These are phyloP conservation scores for Aspergillus carlsbadensis DNA, from an alignment of 495 filamentous ascomycete species.

Conservation along the genomic window DNA sequence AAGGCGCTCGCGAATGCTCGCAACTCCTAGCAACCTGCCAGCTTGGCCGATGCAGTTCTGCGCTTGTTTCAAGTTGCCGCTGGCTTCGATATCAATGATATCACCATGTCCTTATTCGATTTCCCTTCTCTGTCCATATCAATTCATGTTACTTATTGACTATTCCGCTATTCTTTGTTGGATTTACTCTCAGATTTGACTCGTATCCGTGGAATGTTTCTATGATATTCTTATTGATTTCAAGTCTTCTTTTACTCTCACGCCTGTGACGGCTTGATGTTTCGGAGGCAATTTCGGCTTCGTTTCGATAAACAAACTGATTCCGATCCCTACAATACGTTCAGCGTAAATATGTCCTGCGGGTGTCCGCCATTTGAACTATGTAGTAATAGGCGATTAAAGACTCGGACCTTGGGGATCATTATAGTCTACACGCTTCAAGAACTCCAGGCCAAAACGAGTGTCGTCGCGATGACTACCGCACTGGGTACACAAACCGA, in stretches of 20 bases:
- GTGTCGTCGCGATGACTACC: no score
- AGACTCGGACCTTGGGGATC: no score
- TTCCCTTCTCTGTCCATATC: slow-evolving; percentile 22
- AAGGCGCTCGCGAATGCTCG: neutral
- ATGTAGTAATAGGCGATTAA: no score
- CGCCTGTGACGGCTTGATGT: neutral
- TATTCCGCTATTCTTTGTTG: neutral
- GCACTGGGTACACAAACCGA: neutral
- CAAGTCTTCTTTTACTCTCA: neutral
- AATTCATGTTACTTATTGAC: slow-evolving; percentile 10
- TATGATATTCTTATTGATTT: neutral
- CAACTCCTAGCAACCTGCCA: slow-evolving; percentile 3
- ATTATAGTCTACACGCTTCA: no score
- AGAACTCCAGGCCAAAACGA: no score
- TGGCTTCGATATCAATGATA: slow-evolving; percentile 7
- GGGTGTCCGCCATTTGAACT: no score
- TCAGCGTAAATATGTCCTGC: no score
- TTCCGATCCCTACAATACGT: no score
- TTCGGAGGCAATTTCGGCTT: neutral
- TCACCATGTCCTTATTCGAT: slow-evolving; percentile 8
- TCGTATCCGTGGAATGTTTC: neutral
- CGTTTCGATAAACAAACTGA: no score
- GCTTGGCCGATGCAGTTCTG: slow-evolving; percentile 4
- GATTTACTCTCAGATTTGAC: neutral
- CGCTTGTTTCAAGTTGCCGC: neutral